Base-by-base conservation (phyloP, 106 monocot species). In the Acanthochlamys bracteata region DNA sequence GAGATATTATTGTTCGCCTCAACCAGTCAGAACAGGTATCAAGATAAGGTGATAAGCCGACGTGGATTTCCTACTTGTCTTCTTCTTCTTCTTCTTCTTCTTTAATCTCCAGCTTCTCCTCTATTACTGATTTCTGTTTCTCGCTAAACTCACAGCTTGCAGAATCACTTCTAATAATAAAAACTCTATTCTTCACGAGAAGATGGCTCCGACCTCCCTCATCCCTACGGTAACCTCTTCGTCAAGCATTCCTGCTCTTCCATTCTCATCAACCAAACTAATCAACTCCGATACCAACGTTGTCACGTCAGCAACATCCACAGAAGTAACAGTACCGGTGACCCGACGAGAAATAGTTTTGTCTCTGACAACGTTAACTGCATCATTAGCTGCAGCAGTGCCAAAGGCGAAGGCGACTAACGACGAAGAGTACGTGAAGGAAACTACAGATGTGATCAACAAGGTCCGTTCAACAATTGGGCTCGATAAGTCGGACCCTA, bases 341-440 rank as follows among this genome's bases (percentile, higher is more conserved):
- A 14, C 65, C 9, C 71, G 83, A 21, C 74, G 88, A 61, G 76
- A 74, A 16, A 20, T 83, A 8, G 43, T 13, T 39, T 59, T 33
- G 26, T 67, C 41, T 67, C 67, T 7, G 47, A 67, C 51, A 53
- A 10, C 10, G 58, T 67, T 9, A 60, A 24, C 1, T 47, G 57
- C 8, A 16, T 65, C 15, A 60, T 63, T 0, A 1, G 58, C 23
- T 15, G 40, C n/a, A 42, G 66, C 20, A 21, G 49, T 57, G 10
- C n/a, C 7, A 20, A 59, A 19, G 10, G 70, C 75, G 19, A 9
- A 41, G 41, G 80, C 85, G 2, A 66, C 58, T 0, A 24, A 26
- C 12, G 87, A 95, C 46, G 90, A 87, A 2, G 95, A 95, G 82
- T 95, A 95, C 72, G 84, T 82, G 75, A 82, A 73, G 76, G 95